phyloP scores from a whole-genome alignment of 164 flowering plant species.

The Vitis riparia region DNA sequence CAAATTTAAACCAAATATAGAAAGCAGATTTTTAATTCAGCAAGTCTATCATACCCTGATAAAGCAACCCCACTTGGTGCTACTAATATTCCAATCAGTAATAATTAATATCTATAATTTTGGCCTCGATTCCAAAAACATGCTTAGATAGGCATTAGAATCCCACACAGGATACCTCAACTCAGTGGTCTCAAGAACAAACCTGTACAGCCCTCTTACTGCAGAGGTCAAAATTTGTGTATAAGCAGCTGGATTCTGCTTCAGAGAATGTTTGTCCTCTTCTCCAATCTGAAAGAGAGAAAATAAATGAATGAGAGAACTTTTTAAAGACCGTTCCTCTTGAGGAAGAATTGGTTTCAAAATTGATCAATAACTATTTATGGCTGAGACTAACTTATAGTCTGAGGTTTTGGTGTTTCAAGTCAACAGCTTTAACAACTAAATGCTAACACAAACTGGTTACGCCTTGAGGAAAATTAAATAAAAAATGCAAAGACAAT shows the following conservation, averaged over 20 bases:
- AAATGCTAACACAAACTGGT: neutral
- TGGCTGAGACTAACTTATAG: neutral
- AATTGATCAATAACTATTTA: neutral
- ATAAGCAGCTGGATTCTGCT: slow-evolving; percentile 67
- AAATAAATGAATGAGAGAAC: neutral
- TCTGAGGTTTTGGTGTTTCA: neutral
- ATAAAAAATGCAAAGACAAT: neutral
- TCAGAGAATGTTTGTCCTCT: slow-evolving; percentile 40
- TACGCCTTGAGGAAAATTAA: neutral
- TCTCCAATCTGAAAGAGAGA: slow-evolving; percentile 56
- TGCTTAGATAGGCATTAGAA: neutral
- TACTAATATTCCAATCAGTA: slow-evolving; percentile 1
- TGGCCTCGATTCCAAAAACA: neutral
- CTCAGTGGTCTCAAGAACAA: slow-evolving; percentile 17
- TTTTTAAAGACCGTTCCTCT: neutral
- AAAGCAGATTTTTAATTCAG: neutral
- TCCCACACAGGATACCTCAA: neutral
- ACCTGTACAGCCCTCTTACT: slow-evolving; percentile 86
- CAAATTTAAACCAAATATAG: neutral
- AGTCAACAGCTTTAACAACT: neutral
- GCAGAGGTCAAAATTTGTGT: slow-evolving; percentile 57
- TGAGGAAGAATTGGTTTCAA: too few relatives aligned
- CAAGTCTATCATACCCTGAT: slow-evolving; percentile 1
- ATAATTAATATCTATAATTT: neutral
- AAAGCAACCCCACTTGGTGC: neutral